Conservation (phyloP, 352 stramenopile genomes). For the Phytophthora cryptogea region DNA sequence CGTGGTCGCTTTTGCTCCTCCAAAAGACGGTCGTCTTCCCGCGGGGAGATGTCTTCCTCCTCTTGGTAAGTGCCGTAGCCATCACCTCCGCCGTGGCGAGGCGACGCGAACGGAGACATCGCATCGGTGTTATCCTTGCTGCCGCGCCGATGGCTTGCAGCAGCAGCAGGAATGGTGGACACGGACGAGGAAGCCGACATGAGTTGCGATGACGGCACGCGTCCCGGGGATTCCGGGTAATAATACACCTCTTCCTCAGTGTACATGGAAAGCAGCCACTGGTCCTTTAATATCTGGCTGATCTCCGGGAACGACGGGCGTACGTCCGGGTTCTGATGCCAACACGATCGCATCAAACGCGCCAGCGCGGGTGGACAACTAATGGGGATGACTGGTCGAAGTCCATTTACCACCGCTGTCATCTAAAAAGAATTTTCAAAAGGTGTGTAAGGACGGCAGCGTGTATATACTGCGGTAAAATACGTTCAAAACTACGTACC, state of each 20-base stretch:
- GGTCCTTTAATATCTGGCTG: conserved; percentile 76
- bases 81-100: conserved; percentile 18
- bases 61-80: conserved; percentile 35
- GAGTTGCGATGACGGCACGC: conserved; percentile 27
- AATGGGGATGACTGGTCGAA: conserved; percentile 84
- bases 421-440: conserved; percentile 49
- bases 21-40: conserved; percentile 45
- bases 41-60: conserved; percentile 10
- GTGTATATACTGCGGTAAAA: background rate
- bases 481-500: conserved; percentile 38
- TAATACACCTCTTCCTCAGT: conserved; percentile 58
- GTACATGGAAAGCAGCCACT: conserved; percentile 64
- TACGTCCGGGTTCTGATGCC: conserved; percentile 73
- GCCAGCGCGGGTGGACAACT: conserved; percentile 76
- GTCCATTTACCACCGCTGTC: conserved; percentile 85
- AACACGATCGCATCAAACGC: conserved; percentile 83
- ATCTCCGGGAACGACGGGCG: conserved; percentile 84
- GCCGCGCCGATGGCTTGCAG: conserved; percentile 27
- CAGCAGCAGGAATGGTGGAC: conserved; percentile 33
- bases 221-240: conserved; percentile 32
- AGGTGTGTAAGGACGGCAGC: conserved; percentile 10
- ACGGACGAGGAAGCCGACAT: conserved; percentile 44
- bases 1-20: conserved; percentile 45
- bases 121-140: conserved; percentile 46
- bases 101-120: conserved; percentile 33